A percentile compares a stretch with the other conserved stretches of the same genome.
Conservation (phyloP, 192 early-diverging fungal genomes). For the Allomyces macrogynus region DNA sequence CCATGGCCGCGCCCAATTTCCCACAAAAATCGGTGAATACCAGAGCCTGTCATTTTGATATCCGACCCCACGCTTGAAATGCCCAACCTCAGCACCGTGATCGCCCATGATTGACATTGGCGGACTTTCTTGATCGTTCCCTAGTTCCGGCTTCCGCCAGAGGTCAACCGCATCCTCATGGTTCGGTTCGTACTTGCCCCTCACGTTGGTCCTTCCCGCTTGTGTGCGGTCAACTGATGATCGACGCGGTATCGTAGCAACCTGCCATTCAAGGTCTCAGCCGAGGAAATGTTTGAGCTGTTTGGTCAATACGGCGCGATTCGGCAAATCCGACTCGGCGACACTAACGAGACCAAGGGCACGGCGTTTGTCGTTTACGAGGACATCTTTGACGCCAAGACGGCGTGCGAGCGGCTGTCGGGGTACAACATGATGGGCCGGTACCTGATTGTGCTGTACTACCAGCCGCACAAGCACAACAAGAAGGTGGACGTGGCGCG, state of each 20-base stretch:
- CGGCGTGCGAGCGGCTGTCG: conserved; percentile 82
- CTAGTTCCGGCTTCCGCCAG: conserved; percentile 60
- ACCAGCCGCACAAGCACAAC: conserved; percentile 55
- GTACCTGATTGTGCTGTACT: conserved; percentile 88
- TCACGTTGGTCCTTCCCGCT: not conserved
- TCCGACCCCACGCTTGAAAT: too few relatives aligned
- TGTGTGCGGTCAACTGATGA: not conserved
- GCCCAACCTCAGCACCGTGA: too few relatives aligned
- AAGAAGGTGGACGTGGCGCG: conserved; percentile 61
- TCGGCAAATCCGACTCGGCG: conserved; percentile 80
- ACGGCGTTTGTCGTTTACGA: conserved; percentile 96
- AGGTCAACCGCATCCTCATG: conserved; percentile 85
- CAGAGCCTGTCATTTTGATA: too few relatives aligned
- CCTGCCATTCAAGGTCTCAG: conserved; percentile 87
- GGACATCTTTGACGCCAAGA: conserved; percentile 94
- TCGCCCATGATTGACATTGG: too few relatives aligned
- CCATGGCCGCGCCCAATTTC: not conserved
- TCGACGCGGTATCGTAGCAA: conserved; percentile 26
- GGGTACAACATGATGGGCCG: conserved; percentile 92
- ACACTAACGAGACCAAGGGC: conserved; percentile 65
- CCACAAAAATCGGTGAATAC: not conserved
- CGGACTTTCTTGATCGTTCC: too few relatives aligned
- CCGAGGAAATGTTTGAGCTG: conserved; percentile 92
- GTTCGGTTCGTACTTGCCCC: conserved; percentile 32
- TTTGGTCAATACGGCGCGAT: conserved; percentile 94